Conservation (phyloP, 257 asterid species). For the Solanum lignicaule region DNA sequence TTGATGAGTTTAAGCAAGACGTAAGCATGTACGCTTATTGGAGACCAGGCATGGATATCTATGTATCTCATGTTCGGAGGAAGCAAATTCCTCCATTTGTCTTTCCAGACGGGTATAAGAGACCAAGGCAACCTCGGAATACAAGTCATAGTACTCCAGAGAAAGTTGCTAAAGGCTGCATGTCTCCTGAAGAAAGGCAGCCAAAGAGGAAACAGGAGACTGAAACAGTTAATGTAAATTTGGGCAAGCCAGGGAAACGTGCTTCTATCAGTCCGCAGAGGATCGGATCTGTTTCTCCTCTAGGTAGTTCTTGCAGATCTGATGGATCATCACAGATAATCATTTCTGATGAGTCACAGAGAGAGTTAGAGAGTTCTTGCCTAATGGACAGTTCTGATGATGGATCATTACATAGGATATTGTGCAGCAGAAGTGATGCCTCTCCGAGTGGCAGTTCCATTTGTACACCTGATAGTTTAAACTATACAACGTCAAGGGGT, state of each 20-base stretch:
- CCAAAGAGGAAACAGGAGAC: constrained; percentile 3
- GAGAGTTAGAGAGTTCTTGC: background rate
- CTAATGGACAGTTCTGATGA: background rate
- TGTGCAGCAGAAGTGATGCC: background rate
- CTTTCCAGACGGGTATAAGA: constrained; percentile 23
- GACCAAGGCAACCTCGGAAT: constrained; percentile 1
- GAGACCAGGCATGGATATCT: constrained; percentile 29
- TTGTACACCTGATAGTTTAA: background rate
- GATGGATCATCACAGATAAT: constrained; percentile 1
- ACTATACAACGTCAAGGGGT: background rate
- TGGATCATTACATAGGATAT: background rate
- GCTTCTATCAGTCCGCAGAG: background rate
- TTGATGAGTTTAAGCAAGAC: constrained; percentile 26
- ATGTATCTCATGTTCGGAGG: constrained; percentile 27
- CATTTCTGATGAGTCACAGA: constrained; percentile 5
- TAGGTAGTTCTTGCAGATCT: constrained; percentile 1
- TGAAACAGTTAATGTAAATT: background rate
- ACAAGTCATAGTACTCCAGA: background rate
- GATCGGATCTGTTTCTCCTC: background rate
- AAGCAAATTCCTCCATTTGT: constrained; percentile 19
- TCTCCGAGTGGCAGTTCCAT: background rate
- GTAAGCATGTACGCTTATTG: constrained; percentile 16
- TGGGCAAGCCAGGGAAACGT: background rate
- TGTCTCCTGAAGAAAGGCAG: constrained; percentile 1
- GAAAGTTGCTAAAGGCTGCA: background rate